phyloP scores from a whole-genome alignment of 495 filamentous ascomycete species.

The Penicillium argentinense region DNA sequence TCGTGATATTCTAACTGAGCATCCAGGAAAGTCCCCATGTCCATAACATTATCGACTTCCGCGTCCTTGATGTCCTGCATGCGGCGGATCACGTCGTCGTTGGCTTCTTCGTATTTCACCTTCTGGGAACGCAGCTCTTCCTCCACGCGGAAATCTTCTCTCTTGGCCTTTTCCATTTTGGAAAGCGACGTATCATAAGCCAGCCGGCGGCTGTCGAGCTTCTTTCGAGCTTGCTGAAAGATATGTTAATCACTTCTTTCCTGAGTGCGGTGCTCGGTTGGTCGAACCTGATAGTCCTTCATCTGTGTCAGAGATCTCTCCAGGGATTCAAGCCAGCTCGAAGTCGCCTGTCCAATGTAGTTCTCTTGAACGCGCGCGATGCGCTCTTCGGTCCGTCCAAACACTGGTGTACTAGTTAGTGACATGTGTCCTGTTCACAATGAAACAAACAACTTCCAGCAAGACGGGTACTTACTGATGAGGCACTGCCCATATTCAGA shows the following conservation, averaged over 20 bases:
- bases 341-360: conserved; percentile 77
- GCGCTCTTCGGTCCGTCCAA: conserved; percentile 85
- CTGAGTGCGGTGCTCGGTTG: too few species aligned
- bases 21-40: conserved; percentile 80
- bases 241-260: too few species aligned
- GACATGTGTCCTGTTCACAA: conserved; percentile 1
- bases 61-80: conserved; percentile 98
- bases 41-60: conserved; percentile 79
- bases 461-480: too few species aligned
- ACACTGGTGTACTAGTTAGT: conserved; percentile 44
- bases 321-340: conserved; percentile 87
- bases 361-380: conserved; percentile 83
- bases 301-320: conserved; percentile 90
- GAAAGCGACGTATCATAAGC: conserved; percentile 88
- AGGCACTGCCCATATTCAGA: conserved; percentile 93
- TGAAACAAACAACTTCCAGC: too few species aligned
- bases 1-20: conserved; percentile 92
- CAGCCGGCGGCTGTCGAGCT: conserved; percentile 86
- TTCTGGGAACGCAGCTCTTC: conserved; percentile 91
- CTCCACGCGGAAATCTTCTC: conserved; percentile 88
- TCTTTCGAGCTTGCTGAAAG: conserved; percentile 67
- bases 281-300: conserved; percentile 99
- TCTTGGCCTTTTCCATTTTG: conserved; percentile 93
- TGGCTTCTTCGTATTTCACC: conserved; percentile 94
- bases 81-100: conserved; percentile 85